Evolutionary conservation across 2,329 filamentous ascomycete species (phyloP).

Genomic region (Lecanicillium sp.): DNA sequence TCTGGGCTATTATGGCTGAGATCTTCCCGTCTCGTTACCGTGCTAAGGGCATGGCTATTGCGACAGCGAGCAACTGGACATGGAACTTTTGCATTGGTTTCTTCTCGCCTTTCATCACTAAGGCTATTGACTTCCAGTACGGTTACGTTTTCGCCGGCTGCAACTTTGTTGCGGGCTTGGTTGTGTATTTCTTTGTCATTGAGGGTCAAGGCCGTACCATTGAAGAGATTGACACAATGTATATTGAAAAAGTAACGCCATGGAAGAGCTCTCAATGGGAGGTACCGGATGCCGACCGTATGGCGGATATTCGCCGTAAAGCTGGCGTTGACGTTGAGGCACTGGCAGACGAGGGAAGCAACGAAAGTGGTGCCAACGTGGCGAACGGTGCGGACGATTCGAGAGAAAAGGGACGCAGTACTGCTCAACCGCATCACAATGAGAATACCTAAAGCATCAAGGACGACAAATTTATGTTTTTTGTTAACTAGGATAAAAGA

Average conservation of each 20-base stretch:
- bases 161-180: conserved; percentile 52
- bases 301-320: conserved; percentile 30
- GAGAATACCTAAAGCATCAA: too few species aligned
- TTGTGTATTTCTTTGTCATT: conserved; percentile 72
- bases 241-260: conserved; percentile 55
- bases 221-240: conserved; percentile 77
- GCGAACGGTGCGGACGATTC: too few species aligned
- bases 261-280: conserved; percentile 52
- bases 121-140: conserved; percentile 62
- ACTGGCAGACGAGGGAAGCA: conserved; percentile 1
- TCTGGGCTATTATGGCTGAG: conserved; percentile 57
- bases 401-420: too few species aligned
- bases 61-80: conserved; percentile 55
- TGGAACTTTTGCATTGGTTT: conserved; percentile 72
- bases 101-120: conserved; percentile 72
- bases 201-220: conserved; percentile 65
- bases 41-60: conserved; percentile 51
- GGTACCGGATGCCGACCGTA: conserved; percentile 33
- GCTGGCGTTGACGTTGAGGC: conserved; percentile 31
- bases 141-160: conserved; percentile 71
- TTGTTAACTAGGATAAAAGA: too few species aligned
- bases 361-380: too few species aligned
- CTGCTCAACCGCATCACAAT: too few species aligned
- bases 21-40: conserved; percentile 57
- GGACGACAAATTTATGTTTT: too few species aligned